Evolutionary conservation across 2,329 filamentous ascomycete species (phyloP).

Genomic region (Penicillium glabrum): DNA sequence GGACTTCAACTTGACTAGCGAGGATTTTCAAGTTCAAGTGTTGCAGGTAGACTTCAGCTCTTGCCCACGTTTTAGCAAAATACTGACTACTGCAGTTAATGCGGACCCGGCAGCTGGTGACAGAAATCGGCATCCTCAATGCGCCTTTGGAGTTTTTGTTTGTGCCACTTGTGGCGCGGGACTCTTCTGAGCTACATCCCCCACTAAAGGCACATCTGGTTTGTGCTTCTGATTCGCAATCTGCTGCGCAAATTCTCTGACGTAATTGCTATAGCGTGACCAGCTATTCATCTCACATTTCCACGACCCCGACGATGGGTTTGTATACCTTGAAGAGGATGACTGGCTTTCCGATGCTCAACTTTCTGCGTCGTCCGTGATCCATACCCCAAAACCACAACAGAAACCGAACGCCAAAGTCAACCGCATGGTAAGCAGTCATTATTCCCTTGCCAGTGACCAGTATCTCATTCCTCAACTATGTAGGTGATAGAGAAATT

Average conservation of each 20-base stretch:
- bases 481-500: conserved; percentile 56
- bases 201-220: conserved; percentile 46
- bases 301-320: conserved; percentile 70
- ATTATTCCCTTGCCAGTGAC: background rate
- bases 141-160: conserved; percentile 79
- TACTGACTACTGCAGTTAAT: conserved; percentile 62
- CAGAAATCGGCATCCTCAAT: conserved; percentile 68
- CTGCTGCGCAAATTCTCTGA: background rate
- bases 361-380: conserved; percentile 37
- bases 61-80: background rate
- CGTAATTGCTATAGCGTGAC: conserved; percentile 58
- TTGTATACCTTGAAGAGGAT: conserved; percentile 70
- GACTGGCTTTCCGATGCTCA: conserved; percentile 37
- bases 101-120: conserved; percentile 74
- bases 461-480: background rate
- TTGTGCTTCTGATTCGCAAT: background rate
- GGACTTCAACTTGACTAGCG: conserved; percentile 72
- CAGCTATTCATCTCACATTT: conserved; percentile 86
- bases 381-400: conserved; percentile 28
- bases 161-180: conserved; percentile 63
- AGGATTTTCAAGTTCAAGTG: conserved; percentile 78
- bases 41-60: conserved; percentile 52
- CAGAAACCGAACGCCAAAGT: conserved; percentile 21
- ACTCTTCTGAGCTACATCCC: conserved; percentile 29
- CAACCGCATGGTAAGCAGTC: conserved; percentile 21